Percentiles rank a stretch among this genome's conserved stretches.
These are phyloP conservation scores for Phytophthora cactorum DNA, from an alignment of 352 stramenopile genomes.

Conservation along the genomic window DNA sequence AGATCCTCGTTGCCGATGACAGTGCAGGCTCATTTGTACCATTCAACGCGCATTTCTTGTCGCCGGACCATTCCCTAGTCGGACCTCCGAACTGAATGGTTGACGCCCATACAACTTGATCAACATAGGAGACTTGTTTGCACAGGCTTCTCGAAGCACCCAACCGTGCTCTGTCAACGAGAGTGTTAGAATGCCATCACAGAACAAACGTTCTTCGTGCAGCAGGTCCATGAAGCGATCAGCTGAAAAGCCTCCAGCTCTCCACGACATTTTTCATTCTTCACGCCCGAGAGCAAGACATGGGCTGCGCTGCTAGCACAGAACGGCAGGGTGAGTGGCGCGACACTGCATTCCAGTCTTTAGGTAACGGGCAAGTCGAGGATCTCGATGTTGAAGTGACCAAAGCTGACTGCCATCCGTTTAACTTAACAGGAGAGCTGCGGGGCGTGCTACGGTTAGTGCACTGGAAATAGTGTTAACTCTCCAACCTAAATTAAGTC, in stretches of 20 bases:
- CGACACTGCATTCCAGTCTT: conserved; percentile 8
- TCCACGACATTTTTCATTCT: conserved; percentile 19
- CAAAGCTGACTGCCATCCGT: conserved; percentile 9
- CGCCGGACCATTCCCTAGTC: conserved; percentile 7
- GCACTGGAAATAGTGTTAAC: no score
- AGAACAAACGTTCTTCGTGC: conserved; percentile 12
- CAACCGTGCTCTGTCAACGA: neutral
- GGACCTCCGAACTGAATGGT: conserved; percentile 13
- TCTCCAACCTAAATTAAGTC: neutral
- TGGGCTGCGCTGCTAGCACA: conserved; percentile 41
- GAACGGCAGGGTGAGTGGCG: conserved; percentile 7
- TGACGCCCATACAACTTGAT: neutral
- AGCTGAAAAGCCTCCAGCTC: conserved; percentile 14
- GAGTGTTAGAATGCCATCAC: conserved; percentile 15
- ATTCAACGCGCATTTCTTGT: conserved; percentile 17
- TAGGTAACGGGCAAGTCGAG: neutral
- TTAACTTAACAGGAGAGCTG: conserved; percentile 54
- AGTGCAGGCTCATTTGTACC: conserved; percentile 7
- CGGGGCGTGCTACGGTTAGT: conserved; percentile 61
- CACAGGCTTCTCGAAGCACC: conserved; percentile 1
- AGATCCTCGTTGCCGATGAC: conserved; percentile 2
- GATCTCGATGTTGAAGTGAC: conserved; percentile 3
- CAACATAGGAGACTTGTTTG: neutral
- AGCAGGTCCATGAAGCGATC: conserved; percentile 14
- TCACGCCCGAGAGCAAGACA: conserved; percentile 11